Evolutionary conservation across 1,284 basidiomycete species (phyloP), one percentile per base, ranked within the genome.

Genomic region (Ustilago bromivora): DNA sequence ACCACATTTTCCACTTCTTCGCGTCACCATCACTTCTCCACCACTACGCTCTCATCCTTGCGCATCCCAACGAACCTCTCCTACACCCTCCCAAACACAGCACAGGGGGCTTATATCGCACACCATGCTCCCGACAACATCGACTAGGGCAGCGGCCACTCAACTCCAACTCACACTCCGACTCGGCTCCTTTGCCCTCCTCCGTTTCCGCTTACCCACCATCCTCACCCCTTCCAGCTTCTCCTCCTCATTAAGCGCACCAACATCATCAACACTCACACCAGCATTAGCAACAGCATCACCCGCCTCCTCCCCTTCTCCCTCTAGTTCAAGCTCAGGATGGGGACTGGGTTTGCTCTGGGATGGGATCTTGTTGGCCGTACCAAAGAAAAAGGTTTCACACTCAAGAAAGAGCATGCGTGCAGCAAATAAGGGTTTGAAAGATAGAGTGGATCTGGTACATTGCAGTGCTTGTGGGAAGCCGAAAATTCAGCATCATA

Each of bases 381-480:
- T 96, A 3, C 96, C 96, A 17, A 98, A 98, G 88, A 93, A 92
- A 87, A 97, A 97, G 88, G 90, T 92, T 10, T 95, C 95, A 0
- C 96, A 98, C 87, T 95, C 94, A 35, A 89, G 94, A 57, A 98
- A 98, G 87, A 90, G 92, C n/a, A 98, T 98, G 95, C 90, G 96
- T 35, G 91, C 91, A 65, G 93, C 95, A 4, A 95, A 96, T 87
- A 98, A 98, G 88, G 95, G 95, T 0, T 88, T 98, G 81, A 95
- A 96, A 87, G 95, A 98, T 87, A 95, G 95, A 86, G 91, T 91
- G 65, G 96, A 96, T 95, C 43, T 69, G 61, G 56, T 65, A 7
- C 53, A 35, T 28, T 71, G 53, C 56, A 59, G 59, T 23, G 53
- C 46, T 0, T 62, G 58, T 59, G 64, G 61, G 12, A 78, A 57